These are phyloP conservation scores for Malus sylvestris DNA, from an alignment of 306 rosid genomes.

Conservation along the genomic window DNA sequence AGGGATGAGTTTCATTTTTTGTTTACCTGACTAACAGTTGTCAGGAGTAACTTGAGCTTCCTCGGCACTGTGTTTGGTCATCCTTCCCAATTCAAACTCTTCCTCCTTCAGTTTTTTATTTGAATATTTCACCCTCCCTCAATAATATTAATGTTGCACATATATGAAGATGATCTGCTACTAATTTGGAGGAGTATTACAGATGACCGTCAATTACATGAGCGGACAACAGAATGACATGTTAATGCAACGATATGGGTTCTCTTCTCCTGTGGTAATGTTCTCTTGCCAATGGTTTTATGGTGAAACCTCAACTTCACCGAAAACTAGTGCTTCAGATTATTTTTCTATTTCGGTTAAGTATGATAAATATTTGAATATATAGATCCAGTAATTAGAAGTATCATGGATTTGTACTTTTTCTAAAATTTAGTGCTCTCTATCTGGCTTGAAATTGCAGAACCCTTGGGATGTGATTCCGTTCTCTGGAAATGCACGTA, in stretches of 20 bases:
- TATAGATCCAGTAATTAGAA: not conserved
- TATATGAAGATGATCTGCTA: conserved; percentile 24
- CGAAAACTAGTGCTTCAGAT: not conserved
- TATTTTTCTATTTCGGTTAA: not conserved
- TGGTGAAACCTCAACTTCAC: not conserved
- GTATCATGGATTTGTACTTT: not conserved
- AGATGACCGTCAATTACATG: conserved; percentile 88
- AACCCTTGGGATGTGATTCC: conserved; percentile 81
- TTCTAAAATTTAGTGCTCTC: not conserved
- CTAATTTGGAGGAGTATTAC: conserved; percentile 29
- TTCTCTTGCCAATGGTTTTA: not conserved
- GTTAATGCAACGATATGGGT: conserved; percentile 84
- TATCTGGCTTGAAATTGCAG: conserved; percentile 37
- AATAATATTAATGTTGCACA: not conserved
- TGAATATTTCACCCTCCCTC: not conserved
- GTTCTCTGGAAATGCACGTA: conserved; percentile 65
- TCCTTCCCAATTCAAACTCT: not conserved
- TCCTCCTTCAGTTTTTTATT: not conserved
- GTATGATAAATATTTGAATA: not conserved
- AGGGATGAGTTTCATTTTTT: not conserved
- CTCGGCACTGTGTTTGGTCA: not conserved
- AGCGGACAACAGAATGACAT: conserved; percentile 49
- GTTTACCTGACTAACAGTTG: not conserved
- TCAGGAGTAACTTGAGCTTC: not conserved
- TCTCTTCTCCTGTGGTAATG: conserved; percentile 83